Base-by-base conservation (phyloP, 202 grass and related monocot genomes). In the Elaeis oleifera region DNA sequence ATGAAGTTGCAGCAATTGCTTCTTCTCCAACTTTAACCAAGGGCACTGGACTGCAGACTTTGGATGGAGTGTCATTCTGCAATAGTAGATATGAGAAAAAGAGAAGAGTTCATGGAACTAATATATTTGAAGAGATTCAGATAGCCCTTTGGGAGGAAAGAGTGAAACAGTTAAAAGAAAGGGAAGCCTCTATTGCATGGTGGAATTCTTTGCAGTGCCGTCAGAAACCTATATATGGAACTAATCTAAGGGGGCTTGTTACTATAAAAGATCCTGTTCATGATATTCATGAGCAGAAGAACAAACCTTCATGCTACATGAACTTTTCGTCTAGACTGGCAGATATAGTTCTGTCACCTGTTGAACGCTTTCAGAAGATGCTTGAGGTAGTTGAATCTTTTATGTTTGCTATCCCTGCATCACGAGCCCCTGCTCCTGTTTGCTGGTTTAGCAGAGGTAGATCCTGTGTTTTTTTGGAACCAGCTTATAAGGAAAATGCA, bases 351-450 rank as follows among this genome's bases (percentile, higher is more conserved):
- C 70, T 99, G 59, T 79, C 94, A 54, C 79, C 94, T 1, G 65
- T 87, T 64, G 80, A 89, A 56, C 80, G 85, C 18, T 94, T 99
- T 53, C 76, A 82, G 65, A 94, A 87, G 77, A 86, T 99, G 75
- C 75, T 86, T 54, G 77, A 89, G 79, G 31, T 99, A 73, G 70
- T 99, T 59, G 88, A 86, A 74, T 88, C 88, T 79, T 99, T 99
- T 79, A 86, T 87, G 70, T 99, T 89, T 81, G 88, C 94, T 20
- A 99, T 99, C 78, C 94, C 94, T 71, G 88, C 88, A 56, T 84
- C 94, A 18, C 85, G 94, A 53, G 82, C 88, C 49, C 85, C 94
- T 54, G 23, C 65, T 68, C 88, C 94, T 64, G 64, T 84, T 77
- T 89, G 65, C 70, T 99, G 85, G 88, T 89, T 82, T 78, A 89